Evolutionary conservation across 805 yeast species (phyloP).

Genomic region (Ogataea zsoltii): DNA sequence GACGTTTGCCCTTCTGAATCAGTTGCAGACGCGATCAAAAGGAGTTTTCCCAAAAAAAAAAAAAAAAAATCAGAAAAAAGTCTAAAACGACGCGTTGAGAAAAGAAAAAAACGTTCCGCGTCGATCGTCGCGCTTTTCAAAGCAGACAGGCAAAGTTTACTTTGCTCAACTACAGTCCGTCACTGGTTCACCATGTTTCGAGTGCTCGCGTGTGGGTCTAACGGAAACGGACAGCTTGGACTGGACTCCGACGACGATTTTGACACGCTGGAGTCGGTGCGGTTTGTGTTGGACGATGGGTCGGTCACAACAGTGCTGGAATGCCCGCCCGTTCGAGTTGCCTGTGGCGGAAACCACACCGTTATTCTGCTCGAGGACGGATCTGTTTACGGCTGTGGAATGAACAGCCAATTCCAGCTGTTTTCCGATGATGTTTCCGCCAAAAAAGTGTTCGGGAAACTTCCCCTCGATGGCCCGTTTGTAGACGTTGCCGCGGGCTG

Average conservation of each 20-base stretch:
- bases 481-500: conserved; percentile 69
- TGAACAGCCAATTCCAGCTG: conserved; percentile 20
- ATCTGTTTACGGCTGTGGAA: conserved; percentile 55
- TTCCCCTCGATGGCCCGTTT: conserved; percentile 35
- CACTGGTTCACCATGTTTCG: conserved; percentile 7
- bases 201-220: conserved; percentile 74
- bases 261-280: conserved; percentile 26
- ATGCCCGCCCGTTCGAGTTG: conserved; percentile 43
- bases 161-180: too few species aligned
- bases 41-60: not conserved
- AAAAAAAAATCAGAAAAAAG: not conserved
- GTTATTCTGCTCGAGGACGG: conserved; percentile 57
- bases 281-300: conserved; percentile 3
- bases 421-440: conserved; percentile 11
- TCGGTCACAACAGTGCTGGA: not conserved
- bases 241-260: conserved; percentile 52
- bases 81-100: not conserved
- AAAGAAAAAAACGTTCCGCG: conserved; percentile 3
- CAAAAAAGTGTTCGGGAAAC: conserved; percentile 7
- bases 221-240: conserved; percentile 80
- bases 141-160: too few species aligned
- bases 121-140: conserved; percentile 4
- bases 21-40: conserved; percentile 1
- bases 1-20: not conserved
- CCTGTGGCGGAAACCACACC: conserved; percentile 89